These are phyloP conservation scores for Wilhelminamyces savonicus DNA, from an alignment of 805 yeast genomes.

Conservation along the genomic window DNA sequence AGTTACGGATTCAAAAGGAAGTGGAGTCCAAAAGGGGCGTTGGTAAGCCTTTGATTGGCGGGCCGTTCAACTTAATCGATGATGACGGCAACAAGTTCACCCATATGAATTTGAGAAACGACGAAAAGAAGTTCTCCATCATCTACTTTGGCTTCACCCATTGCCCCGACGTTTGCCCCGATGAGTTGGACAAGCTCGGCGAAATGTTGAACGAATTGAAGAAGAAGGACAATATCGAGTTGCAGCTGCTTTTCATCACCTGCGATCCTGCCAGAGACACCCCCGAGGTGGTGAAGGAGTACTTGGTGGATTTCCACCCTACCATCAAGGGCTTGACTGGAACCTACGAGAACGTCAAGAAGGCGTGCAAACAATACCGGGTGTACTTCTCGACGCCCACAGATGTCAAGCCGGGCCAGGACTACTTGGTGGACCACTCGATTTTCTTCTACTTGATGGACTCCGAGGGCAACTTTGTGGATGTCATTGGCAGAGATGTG, in stretches of 20 bases:
- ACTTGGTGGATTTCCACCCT: conserved; percentile 85
- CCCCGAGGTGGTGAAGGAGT: conserved; percentile 77
- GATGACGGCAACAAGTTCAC: conserved; percentile 69
- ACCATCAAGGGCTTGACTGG: conserved; percentile 90
- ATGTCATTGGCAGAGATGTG: conserved; percentile 89
- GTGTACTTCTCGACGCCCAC: conserved; percentile 98
- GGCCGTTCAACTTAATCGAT: conserved; percentile 73
- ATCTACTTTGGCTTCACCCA: conserved; percentile 96
- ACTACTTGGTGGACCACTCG: conserved; percentile 94
- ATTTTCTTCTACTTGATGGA: conserved; percentile 97
- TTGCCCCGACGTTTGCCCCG: conserved; percentile 99
- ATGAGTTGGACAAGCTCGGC: conserved; percentile 90
- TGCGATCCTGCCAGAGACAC: conserved; percentile 96
- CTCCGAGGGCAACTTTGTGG: conserved; percentile 94
- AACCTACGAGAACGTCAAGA: conserved; percentile 75
- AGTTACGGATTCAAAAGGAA: conserved; percentile 65
- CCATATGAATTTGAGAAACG: conserved; percentile 64
- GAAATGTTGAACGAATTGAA: conserved; percentile 60
- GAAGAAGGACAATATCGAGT: conserved; percentile 42
- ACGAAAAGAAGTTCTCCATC: conserved; percentile 58
- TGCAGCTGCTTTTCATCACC: conserved; percentile 88
- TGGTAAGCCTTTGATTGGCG: conserved; percentile 92
- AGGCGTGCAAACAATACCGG: conserved; percentile 80
- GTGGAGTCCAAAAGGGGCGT: conserved; percentile 82
- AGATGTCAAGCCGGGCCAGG: conserved; percentile 90